Conservation (phyloP, 192 early-diverging fungal species). For the Coemansia furcata region DNA sequence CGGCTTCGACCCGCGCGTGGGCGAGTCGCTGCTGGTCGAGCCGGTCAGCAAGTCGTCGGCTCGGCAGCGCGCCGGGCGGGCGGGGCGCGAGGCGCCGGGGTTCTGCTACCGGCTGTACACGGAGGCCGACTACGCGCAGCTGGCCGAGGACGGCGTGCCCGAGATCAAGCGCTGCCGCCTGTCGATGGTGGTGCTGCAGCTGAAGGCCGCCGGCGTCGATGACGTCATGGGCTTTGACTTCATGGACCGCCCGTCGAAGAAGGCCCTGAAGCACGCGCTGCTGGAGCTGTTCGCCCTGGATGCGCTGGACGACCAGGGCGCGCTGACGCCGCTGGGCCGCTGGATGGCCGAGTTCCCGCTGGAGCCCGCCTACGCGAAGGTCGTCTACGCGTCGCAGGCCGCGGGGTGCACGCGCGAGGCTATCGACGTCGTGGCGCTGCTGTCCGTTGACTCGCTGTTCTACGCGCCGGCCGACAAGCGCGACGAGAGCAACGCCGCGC, state of each 20-base stretch:
- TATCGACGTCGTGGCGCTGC: constrained; percentile 83
- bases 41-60: constrained; percentile 92
- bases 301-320: constrained; percentile 80
- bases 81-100: constrained; percentile 94
- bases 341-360: constrained; percentile 92
- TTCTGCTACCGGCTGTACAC: constrained; percentile 92
- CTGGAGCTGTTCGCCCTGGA: constrained; percentile 87
- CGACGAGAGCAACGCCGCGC: constrained; percentile 78
- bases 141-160: constrained; percentile 80
- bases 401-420: constrained; percentile 81
- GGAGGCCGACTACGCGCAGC: constrained; percentile 68
- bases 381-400: constrained; percentile 77
- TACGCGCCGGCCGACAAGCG: constrained; percentile 84
- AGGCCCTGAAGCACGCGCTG: constrained; percentile 74
- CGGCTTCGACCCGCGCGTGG: constrained; percentile 84
- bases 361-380: constrained; percentile 86
- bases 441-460: constrained; percentile 92
- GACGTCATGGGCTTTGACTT: constrained; percentile 92
- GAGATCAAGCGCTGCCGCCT: constrained; percentile 95
- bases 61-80: constrained; percentile 87
- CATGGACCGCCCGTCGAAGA: constrained; percentile 85
- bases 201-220: constrained; percentile 90
- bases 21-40: constrained; percentile 84
- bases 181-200: constrained; percentile 75
- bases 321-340: constrained; percentile 71